These are phyloP conservation scores for Cercospora citrullina DNA, from an alignment of 2,329 filamentous ascomycete genomes.

Conservation along the genomic window DNA sequence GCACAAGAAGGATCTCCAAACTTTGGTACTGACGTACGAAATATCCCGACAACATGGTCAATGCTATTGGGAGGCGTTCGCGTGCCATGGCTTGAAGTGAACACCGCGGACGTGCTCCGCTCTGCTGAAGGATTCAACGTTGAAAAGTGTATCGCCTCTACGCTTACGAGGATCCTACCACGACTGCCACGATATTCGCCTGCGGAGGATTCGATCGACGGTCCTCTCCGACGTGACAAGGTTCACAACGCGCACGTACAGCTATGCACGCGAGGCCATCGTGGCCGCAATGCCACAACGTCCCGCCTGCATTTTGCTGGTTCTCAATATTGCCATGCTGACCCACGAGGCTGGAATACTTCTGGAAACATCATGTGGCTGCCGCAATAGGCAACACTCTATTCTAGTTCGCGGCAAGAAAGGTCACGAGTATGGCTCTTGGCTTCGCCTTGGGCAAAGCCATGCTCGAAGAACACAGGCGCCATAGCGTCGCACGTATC, in stretches of 20 bases:
- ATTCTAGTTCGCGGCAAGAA: background rate
- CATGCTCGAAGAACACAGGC: background rate
- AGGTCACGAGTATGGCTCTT: slow-evolving; percentile 6
- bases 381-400: background rate
- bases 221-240: background rate
- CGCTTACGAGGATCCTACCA: background rate
- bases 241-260: background rate
- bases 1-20: background rate
- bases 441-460: background rate
- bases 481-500: background rate
- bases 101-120: slow-evolving; percentile 5
- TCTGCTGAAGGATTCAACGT: background rate
- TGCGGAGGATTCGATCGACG: background rate
- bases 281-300: slow-evolving; percentile 4
- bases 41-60: slow-evolving; percentile 6
- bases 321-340: background rate
- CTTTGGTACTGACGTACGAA: slow-evolving; percentile 9
- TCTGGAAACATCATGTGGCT: background rate
- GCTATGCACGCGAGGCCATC: slow-evolving; percentile 6
- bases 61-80: slow-evolving; percentile 13
- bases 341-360: background rate
- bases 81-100: slow-evolving; percentile 12
- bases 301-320: background rate
- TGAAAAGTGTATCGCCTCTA: slow-evolving; percentile 1
- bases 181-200: background rate